Evolutionary conservation across 192 early-diverging fungal species (phyloP).

Genomic region (Endogone sp.): DNA sequence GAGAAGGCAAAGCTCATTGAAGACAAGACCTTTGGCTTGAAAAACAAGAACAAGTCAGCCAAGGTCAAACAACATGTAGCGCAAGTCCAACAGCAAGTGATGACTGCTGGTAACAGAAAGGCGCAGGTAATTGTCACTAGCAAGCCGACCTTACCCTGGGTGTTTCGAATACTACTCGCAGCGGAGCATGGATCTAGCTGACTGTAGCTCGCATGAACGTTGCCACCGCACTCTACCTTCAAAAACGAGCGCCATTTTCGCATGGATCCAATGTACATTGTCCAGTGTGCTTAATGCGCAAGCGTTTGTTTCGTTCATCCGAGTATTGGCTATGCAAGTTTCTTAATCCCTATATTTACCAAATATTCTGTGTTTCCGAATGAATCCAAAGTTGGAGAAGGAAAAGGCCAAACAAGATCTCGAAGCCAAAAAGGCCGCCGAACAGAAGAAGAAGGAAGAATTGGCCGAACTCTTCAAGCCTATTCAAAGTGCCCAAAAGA

Average conservation of each 20-base stretch:
- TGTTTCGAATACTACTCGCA: too few species aligned
- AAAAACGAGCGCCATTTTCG: too few species aligned
- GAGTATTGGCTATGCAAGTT: too few species aligned
- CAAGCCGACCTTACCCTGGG: not conserved
- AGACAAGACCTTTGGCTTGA: slow-evolving; percentile 98
- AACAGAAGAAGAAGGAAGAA: slow-evolving; percentile 88
- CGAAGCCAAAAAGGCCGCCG: slow-evolving; percentile 67
- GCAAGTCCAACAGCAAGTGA: slow-evolving; percentile 84
- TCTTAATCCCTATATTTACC: too few species aligned
- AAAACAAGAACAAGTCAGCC: slow-evolving; percentile 96
- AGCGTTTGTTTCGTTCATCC: too few species aligned
- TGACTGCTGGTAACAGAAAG: slow-evolving; percentile 50
- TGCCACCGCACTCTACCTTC: too few species aligned
- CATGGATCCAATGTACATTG: too few species aligned
- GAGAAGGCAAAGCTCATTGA: slow-evolving; percentile 82
- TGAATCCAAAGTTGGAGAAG: slow-evolving; percentile 49
- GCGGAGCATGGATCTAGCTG: too few species aligned
- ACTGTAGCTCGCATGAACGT: too few species aligned
- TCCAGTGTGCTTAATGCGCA: too few species aligned
- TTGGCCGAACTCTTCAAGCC: slow-evolving; percentile 89
- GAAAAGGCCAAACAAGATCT: slow-evolving; percentile 61
- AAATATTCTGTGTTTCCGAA: too few species aligned
- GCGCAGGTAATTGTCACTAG: slow-evolving; percentile 23
- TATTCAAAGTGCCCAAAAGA: slow-evolving; percentile 81
- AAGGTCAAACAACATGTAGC: slow-evolving; percentile 91